Evolutionary conservation across 352 stramenopile species (phyloP), one percentile per base, ranked within the genome.

Genomic region (Phytophthora tubulina): DNA sequence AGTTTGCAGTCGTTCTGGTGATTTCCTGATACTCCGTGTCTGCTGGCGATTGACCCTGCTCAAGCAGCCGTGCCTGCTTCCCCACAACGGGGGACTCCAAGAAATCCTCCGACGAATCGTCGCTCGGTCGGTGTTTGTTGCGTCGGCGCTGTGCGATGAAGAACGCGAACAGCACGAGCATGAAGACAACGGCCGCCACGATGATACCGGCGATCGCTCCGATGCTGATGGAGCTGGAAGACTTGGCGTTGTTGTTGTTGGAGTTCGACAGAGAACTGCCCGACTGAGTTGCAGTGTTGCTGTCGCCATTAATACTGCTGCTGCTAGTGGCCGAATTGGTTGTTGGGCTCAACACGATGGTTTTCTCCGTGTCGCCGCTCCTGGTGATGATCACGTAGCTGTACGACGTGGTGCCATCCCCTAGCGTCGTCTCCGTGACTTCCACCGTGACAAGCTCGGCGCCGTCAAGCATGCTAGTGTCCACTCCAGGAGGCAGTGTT

Each of bases 321-420:
- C 13, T 49, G 42, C 57, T 56, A 9, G 44, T 50, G 21, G 36
- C 30, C 6, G 61, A 55, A 48, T 35, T 72, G 36, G 54, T 55
- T 8, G 41, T 58, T 4, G 63, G 48, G 9, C 44, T 64, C 60
- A 53, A 64, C 35, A 63, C 67, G 49, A 70, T 76, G 41, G 48
- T 66, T 50, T 70, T 67, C 48, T 67, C 55, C 6, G 61, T 71
- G 27, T 38, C 61, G 41, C 60, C 74, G 17, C 66, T 75, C 58
- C 67, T 73, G 10, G 79, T 75, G 66, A 86, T 67, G 63, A 86
- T 75, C 33, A 73, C 78, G 62, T 86, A 86, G 57, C 52, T 80
- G 63, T 80, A 72, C 2, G 65, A 69, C 3, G 62, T 80, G 30
- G 71, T 73, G 33, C 73, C 75, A 17, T 82, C 51, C 8, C 39